phyloP scores from a whole-genome alignment of 2,329 filamentous ascomycete genomes.

The Chrysoporthe austroafricana region DNA sequence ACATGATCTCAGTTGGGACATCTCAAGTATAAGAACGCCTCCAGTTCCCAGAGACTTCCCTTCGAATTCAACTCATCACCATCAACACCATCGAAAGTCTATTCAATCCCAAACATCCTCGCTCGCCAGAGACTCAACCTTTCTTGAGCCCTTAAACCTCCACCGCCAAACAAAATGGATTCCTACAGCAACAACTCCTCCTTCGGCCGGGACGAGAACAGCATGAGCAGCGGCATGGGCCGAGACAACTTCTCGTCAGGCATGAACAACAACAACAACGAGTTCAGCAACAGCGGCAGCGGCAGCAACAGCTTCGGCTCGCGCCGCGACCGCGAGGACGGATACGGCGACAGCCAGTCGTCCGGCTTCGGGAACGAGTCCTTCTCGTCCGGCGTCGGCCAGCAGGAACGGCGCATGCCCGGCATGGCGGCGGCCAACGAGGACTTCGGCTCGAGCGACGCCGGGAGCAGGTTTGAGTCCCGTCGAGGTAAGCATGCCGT shows the following conservation, averaged over 20 bases:
- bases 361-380: background rate
- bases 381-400: background rate
- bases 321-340: conserved; percentile 7
- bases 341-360: background rate
- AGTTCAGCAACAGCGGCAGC: background rate
- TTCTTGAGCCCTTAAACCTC: background rate
- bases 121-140: background rate
- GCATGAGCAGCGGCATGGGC: background rate
- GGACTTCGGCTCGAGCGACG: background rate
- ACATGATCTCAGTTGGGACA: background rate
- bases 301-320: background rate
- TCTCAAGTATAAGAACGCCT: conserved; percentile 3
- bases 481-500: background rate
- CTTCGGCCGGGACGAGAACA: background rate
- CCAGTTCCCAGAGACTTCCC: background rate
- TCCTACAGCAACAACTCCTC: conserved; percentile 8
- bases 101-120: background rate
- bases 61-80: too few relatives aligned
- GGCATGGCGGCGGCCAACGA: background rate
- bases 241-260: background rate
- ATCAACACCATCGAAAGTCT: background rate
- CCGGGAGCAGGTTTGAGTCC: conserved; percentile 7
- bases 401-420: conserved; percentile 2
- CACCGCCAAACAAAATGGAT: conserved; percentile 1
- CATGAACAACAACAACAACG: conserved; percentile 10